A percentile compares a stretch with the other conserved stretches of the same genome.
Conservation (phyloP, 768 basidiomycete genomes). For the Xanthoconium stramineum region DNA sequence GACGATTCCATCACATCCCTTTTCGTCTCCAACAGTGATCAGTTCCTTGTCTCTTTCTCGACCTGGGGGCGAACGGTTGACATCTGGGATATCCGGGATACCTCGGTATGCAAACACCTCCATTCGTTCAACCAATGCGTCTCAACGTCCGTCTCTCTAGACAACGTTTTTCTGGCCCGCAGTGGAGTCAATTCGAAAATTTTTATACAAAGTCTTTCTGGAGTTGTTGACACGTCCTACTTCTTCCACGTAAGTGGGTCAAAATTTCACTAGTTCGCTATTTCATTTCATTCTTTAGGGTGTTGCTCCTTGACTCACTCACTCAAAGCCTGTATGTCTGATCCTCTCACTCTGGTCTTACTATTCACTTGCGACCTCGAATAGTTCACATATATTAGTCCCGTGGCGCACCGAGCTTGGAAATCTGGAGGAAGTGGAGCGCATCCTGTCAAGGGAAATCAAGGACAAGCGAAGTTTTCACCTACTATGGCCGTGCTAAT, state of each 20-base stretch:
- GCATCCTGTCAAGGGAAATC: conserved; percentile 12
- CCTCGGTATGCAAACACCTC: not conserved
- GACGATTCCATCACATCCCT: conserved; percentile 4
- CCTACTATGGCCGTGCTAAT: conserved; percentile 8
- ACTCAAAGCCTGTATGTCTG: no score
- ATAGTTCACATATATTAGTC: conserved; percentile 14
- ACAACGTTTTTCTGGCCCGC: conserved; percentile 2
- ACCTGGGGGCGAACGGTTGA: conserved; percentile 5
- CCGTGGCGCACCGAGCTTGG: conserved; percentile 2
- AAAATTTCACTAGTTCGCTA: not conserved
- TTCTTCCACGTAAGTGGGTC: conserved; percentile 2
- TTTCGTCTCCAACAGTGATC: not conserved
- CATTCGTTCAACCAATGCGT: not conserved
- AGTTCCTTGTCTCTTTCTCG: conserved; percentile 12
- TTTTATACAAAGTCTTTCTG: conserved; percentile 1
- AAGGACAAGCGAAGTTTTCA: not conserved
- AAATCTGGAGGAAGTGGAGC: conserved; percentile 5
- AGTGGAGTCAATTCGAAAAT: not conserved
- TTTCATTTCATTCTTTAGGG: not conserved
- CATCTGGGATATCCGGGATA: conserved; percentile 11
- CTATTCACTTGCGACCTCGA: no score
- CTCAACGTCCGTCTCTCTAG: conserved; percentile 1
- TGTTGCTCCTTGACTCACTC: no score
- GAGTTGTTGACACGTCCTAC: not conserved
- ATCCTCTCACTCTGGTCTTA: no score